Base-by-base conservation (phyloP, 2,329 filamentous ascomycete genomes). In the Sporothrix brasiliensis region DNA sequence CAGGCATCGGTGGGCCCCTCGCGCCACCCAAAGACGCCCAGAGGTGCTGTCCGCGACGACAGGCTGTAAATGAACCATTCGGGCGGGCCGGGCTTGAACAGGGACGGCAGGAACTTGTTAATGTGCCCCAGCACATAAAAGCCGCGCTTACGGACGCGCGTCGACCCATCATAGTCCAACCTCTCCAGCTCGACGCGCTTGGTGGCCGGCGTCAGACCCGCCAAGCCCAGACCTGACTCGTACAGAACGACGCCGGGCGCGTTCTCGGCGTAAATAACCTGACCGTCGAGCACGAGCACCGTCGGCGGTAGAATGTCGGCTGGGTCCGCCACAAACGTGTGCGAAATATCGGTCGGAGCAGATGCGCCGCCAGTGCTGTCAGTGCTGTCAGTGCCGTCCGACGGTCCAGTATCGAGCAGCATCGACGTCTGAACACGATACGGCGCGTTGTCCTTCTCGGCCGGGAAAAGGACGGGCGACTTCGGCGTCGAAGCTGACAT, bases 251-350 rank as follows among this genome's bases (percentile, higher is more conserved):
- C 21, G 14, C 1, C n/a, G 16, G 66, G 52, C n/a, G 54, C 34
- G 4, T 39, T 47, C 30, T 54, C 66, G 50, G 66, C 50, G 27
- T 49, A 53, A 16, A 68, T 68, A 39, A n/a, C 13, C 34, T 56
- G 50, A 4, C 16, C 13, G 19, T 19, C 52, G 2, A 68, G 66
- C 11, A 68, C 50, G 34, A 68, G 52, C 19, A 69, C 44, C 27
- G 63, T 49, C 0, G 63, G 49, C 27, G 47, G 47, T 2, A 67
- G 39, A 16, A 60, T 41, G 10, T 60, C 56, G 30, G 52, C 52
- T 13, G 10, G 52, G 24, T 54, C 52, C n/a, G 52, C 24, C 13
- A 54, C 24, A 54, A 54, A 54, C 13, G 24, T 54, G 21, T 54
- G 52, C 50, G 50, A n/a, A 9, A 24, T 24, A 3, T 21, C 19